Conservation (phyloP, 441 rosid genomes). For the Arabidopsis hybrid region DNA sequence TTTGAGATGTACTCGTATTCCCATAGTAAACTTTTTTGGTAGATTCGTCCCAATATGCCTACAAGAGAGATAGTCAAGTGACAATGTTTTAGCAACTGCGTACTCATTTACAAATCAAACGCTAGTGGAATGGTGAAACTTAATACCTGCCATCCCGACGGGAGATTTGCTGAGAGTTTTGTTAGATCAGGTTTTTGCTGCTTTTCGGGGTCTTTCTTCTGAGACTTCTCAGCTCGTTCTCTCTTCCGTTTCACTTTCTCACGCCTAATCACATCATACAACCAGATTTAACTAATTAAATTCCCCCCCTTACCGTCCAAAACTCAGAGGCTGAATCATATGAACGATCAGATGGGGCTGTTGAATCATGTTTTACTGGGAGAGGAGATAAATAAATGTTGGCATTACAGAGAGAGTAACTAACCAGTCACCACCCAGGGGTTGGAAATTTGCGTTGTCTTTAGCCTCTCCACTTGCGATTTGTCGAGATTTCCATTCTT, state of each 20-base stretch:
- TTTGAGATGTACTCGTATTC: slow-evolving; percentile 42
- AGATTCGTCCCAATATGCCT: slow-evolving; percentile 53
- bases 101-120: slow-evolving; percentile 6
- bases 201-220: slow-evolving; percentile 41
- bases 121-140: slow-evolving; percentile 8
- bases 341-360: no score
- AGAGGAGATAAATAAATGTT: background rate
- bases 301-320: no score
- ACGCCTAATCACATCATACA: slow-evolving; percentile 61
- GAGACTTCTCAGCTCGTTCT: slow-evolving; percentile 53
- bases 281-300: background rate
- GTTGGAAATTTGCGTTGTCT: slow-evolving; percentile 98
- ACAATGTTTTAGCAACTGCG: background rate
- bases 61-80: slow-evolving; percentile 2
- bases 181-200: slow-evolving; percentile 37
- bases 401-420: slow-evolving; percentile 5
- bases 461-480: slow-evolving; percentile 92
- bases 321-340: no score
- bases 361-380: slow-evolving; percentile 7
- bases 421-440: slow-evolving; percentile 96
- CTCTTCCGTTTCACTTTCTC: slow-evolving; percentile 88
- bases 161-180: slow-evolving; percentile 41
- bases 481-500: slow-evolving; percentile 90
- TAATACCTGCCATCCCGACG: slow-evolving; percentile 45
- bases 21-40: slow-evolving; percentile 46